phyloP scores from a whole-genome alignment of 2,329 filamentous ascomycete genomes.

The Aureobasidium mangrovei region DNA sequence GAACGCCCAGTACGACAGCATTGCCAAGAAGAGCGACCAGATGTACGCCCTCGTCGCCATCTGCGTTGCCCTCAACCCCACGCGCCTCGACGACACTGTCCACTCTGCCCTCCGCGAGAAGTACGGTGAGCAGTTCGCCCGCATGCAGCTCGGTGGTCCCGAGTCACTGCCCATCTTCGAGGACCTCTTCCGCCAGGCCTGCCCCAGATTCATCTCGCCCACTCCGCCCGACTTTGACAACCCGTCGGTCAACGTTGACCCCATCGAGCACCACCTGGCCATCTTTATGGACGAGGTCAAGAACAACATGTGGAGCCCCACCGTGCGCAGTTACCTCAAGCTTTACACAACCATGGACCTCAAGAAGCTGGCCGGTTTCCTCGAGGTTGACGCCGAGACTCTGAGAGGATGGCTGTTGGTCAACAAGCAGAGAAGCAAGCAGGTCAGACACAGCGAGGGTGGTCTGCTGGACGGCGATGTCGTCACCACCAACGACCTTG shows the following conservation, averaged over 20 bases:
- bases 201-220: constrained; percentile 98
- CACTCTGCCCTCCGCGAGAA: constrained; percentile 97
- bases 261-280: constrained; percentile 89
- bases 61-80: constrained; percentile 96
- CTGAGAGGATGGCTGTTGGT: constrained; percentile 88
- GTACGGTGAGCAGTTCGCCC: constrained; percentile 96
- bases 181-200: constrained; percentile 95
- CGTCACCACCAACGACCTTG: constrained; percentile 87
- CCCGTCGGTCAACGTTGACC: constrained; percentile 90
- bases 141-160: constrained; percentile 90
- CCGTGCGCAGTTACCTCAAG: constrained; percentile 95
- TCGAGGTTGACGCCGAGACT: constrained; percentile 94
- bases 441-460: constrained; percentile 87
- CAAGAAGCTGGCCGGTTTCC: constrained; percentile 94
- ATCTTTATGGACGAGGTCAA: constrained; percentile 99
- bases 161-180: constrained; percentile 95
- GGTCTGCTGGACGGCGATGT: constrained; percentile 85
- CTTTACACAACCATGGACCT: constrained; percentile 99
- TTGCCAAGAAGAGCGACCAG: constrained; percentile 99
- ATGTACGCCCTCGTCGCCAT: constrained; percentile 99
- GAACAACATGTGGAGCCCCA: constrained; percentile 97
- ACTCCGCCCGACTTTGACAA: constrained; percentile 97
- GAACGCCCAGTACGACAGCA: constrained; percentile 95
- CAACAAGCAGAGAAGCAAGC: constrained; percentile 97
- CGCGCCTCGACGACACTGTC: constrained; percentile 95